Percentiles rank a stretch among this genome's conserved stretches.
Evolutionary conservation across 1,284 basidiomycete species (phyloP).

Genomic region (Fomitopsis betulina): DNA sequence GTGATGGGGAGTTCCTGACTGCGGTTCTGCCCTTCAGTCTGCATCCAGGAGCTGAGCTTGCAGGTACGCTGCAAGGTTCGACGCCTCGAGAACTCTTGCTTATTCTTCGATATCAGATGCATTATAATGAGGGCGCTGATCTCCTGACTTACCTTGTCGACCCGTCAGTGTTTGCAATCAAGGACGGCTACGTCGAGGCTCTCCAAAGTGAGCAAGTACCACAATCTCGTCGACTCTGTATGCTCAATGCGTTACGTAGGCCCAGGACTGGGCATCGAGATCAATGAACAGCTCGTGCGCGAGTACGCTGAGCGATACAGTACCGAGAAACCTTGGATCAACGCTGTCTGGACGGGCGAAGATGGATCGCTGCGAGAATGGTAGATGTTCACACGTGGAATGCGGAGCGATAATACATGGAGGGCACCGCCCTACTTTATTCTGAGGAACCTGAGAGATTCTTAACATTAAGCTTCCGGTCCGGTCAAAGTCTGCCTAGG

Average conservation of each 20-base stretch:
- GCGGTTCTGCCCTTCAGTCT: constrained; percentile 30
- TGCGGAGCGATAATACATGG: too few relatives aligned
- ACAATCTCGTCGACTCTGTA: background rate
- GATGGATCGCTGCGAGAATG: constrained; percentile 53
- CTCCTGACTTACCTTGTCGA: constrained; percentile 64
- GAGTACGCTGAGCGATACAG: constrained; percentile 36
- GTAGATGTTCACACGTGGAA: constrained; percentile 25
- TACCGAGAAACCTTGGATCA: constrained; percentile 47
- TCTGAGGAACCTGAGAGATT: too few relatives aligned
- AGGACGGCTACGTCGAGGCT: constrained; percentile 54
- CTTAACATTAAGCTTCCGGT: constrained; percentile 9
- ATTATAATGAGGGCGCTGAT: constrained; percentile 71
- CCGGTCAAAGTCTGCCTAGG: constrained; percentile 15
- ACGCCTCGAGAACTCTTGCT: background rate
- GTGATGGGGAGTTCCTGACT: background rate
- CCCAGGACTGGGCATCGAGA: constrained; percentile 65
- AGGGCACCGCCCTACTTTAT: too few relatives aligned
- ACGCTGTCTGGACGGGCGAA: constrained; percentile 56
- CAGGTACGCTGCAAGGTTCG: constrained; percentile 32
- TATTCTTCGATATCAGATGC: constrained; percentile 41
- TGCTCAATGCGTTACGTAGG: constrained; percentile 26
- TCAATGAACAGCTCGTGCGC: constrained; percentile 64
- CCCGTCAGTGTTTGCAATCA: constrained; percentile 55
- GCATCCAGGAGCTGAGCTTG: constrained; percentile 68
- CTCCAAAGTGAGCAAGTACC: constrained; percentile 38